Evolutionary conservation across 2,329 filamentous ascomycete genomes (phyloP).

Genomic region (Zalaria sp.): DNA sequence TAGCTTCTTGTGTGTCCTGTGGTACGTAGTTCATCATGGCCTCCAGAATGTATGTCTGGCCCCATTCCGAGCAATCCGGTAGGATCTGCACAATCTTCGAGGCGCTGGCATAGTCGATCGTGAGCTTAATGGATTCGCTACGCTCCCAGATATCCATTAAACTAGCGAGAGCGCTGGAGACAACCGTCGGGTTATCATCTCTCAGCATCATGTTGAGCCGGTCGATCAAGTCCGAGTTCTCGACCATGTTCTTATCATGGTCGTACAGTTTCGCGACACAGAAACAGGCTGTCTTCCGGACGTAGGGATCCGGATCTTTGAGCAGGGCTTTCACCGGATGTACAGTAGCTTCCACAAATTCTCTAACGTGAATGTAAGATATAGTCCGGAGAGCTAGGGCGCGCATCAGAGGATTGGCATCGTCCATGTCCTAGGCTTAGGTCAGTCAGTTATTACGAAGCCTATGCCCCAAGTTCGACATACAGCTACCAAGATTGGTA

Average conservation of each 20-base stretch:
- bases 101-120: conserved; percentile 92
- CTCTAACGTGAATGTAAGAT: conserved; percentile 91
- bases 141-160: conserved; percentile 98
- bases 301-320: conserved; percentile 81
- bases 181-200: conserved; percentile 94
- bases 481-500: conserved; percentile 74
- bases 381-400: conserved; percentile 88
- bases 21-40: conserved; percentile 96
- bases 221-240: conserved; percentile 83
- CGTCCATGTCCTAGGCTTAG: conserved; percentile 68
- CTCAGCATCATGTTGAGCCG: conserved; percentile 76
- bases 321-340: conserved; percentile 71
- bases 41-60: conserved; percentile 95
- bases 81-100: conserved; percentile 97
- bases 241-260: conserved; percentile 81
- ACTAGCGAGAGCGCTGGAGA: conserved; percentile 80
- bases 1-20: conserved; percentile 75
- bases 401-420: conserved; percentile 80
- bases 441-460: not conserved
- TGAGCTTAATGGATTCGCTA: conserved; percentile 93
- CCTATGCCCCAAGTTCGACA: conserved; percentile 11
- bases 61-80: conserved; percentile 97
- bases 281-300: conserved; percentile 92
- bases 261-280: conserved; percentile 97
- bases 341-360: conserved; percentile 87